These are phyloP conservation scores for Botrytis pseudocinerea DNA, from an alignment of 2,329 filamentous ascomycete species.

Conservation along the genomic window DNA sequence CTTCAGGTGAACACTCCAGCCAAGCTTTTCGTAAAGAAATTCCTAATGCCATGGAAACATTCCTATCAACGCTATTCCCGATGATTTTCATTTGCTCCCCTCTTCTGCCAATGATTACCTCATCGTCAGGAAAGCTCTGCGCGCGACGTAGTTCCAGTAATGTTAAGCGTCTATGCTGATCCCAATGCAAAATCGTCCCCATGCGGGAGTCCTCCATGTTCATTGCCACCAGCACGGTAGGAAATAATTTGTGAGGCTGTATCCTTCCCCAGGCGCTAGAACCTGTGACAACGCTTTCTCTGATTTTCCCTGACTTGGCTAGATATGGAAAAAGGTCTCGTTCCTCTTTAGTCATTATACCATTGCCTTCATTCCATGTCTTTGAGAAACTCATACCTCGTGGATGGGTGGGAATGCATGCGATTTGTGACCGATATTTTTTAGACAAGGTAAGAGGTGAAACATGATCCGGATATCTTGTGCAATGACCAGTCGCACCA, in stretches of 20 bases:
- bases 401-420: slow-evolving; percentile 60
- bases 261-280: slow-evolving; percentile 53
- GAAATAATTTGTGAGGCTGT: slow-evolving; percentile 53
- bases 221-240: slow-evolving; percentile 61
- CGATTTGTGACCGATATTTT: slow-evolving; percentile 45
- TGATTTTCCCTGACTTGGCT: slow-evolving; percentile 31
- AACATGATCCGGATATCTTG: slow-evolving; percentile 66
- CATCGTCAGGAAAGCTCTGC: slow-evolving; percentile 69
- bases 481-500: slow-evolving; percentile 60
- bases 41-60: slow-evolving; percentile 66
- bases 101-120: slow-evolving; percentile 63
- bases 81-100: slow-evolving; percentile 63
- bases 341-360: slow-evolving; percentile 45
- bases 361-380: slow-evolving; percentile 46
- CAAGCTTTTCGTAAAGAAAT: slow-evolving; percentile 62
- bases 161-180: slow-evolving; percentile 59
- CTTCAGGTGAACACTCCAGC: slow-evolving; percentile 33
- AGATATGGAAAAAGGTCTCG: slow-evolving; percentile 44
- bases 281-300: slow-evolving; percentile 29
- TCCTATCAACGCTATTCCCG: slow-evolving; percentile 75
- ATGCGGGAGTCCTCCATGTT: slow-evolving; percentile 54
- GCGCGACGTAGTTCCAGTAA: slow-evolving; percentile 68
- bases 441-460: slow-evolving; percentile 45
- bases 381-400: slow-evolving; percentile 54
- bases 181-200: slow-evolving; percentile 64